phyloP scores from a whole-genome alignment of 208 protist species.

The Crithidia expoeki region DNA sequence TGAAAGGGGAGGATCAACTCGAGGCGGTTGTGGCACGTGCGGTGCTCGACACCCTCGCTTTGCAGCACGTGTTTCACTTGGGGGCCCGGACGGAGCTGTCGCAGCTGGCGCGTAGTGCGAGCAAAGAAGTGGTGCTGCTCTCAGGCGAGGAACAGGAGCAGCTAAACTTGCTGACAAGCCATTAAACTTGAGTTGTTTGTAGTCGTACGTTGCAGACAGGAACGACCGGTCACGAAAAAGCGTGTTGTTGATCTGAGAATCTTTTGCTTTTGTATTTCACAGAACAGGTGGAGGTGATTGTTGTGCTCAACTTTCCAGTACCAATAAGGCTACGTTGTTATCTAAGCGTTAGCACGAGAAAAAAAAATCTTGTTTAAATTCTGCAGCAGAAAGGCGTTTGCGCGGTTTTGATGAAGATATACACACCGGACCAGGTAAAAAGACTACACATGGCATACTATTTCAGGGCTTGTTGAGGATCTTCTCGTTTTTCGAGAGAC shows the following conservation, averaged over 20 bases:
- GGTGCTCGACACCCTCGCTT: slow-evolving; percentile 68
- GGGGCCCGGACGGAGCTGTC: slow-evolving; percentile 58
- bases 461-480: too few relatives aligned
- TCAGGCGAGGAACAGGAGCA: slow-evolving; percentile 71
- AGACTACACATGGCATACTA: too few relatives aligned
- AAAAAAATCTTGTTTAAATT: too few relatives aligned
- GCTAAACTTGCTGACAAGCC: slow-evolving; percentile 54
- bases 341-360: too few relatives aligned
- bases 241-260: neutral
- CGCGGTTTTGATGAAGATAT: too few relatives aligned
- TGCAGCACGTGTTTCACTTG: slow-evolving; percentile 52
- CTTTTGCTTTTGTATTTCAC: neutral
- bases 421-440: too few relatives aligned
- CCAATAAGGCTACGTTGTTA: too few relatives aligned
- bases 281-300: too few relatives aligned
- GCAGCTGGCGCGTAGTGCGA: slow-evolving; percentile 65
- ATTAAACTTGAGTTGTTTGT: slow-evolving; percentile 1
- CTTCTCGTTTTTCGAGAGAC: too few relatives aligned
- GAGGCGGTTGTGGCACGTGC: slow-evolving; percentile 44
- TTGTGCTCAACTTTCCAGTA: too few relatives aligned
- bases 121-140: slow-evolving; percentile 65
- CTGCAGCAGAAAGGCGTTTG: too few relatives aligned
- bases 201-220: neutral
- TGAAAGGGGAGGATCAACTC: slow-evolving; percentile 44
- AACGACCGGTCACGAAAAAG: neutral